phyloP scores from a whole-genome alignment of 2,329 filamentous ascomycete genomes.

The Lachnellula willkommii region DNA sequence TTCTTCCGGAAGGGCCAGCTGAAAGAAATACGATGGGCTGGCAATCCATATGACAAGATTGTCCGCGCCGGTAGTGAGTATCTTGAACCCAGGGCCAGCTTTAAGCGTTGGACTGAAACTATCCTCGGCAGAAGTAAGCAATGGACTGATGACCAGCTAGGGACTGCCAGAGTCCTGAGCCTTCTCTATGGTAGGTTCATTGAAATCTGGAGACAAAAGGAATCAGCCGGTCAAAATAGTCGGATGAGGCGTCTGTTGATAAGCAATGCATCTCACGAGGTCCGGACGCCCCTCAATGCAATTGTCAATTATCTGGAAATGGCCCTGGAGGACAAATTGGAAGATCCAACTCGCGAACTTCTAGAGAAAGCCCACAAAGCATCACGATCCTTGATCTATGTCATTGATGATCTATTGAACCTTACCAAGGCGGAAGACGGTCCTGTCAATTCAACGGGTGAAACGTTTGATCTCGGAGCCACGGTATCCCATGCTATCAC shows the following conservation, averaged over 20 bases:
- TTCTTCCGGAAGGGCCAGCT: slow-evolving; percentile 21
- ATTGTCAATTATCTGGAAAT: slow-evolving; percentile 24
- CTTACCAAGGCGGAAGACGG: slow-evolving; percentile 20
- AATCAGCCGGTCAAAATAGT: slow-evolving; percentile 13
- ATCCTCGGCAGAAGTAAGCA: slow-evolving; percentile 17
- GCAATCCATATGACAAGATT: slow-evolving; percentile 22
- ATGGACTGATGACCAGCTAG: slow-evolving; percentile 25
- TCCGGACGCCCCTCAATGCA: slow-evolving; percentile 20
- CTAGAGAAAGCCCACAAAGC: slow-evolving; percentile 18
- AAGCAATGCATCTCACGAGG: slow-evolving; percentile 22
- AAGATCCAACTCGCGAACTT: slow-evolving; percentile 18
- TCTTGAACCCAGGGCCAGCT: slow-evolving; percentile 20
- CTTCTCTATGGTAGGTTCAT: slow-evolving; percentile 24
- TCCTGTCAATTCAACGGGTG: slow-evolving; percentile 6
- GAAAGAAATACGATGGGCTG: slow-evolving; percentile 19
- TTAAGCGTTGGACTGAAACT: slow-evolving; percentile 20
- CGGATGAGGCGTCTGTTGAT: slow-evolving; percentile 19
- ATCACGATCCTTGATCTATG: slow-evolving; percentile 17
- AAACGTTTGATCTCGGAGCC: slow-evolving; percentile 15
- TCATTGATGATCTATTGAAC: slow-evolving; percentile 21
- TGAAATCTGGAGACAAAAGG: slow-evolving; percentile 23
- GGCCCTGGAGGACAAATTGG: slow-evolving; percentile 18
- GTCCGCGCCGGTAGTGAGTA: slow-evolving; percentile 15
- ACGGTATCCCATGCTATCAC: slow-evolving; percentile 15
- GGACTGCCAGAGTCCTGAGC: slow-evolving; percentile 21